A percentile compares a stretch with the other conserved stretches of the same genome.
Conservation (phyloP, 2,329 filamentous ascomycete species). For the Calcarisporium arbuscula region DNA sequence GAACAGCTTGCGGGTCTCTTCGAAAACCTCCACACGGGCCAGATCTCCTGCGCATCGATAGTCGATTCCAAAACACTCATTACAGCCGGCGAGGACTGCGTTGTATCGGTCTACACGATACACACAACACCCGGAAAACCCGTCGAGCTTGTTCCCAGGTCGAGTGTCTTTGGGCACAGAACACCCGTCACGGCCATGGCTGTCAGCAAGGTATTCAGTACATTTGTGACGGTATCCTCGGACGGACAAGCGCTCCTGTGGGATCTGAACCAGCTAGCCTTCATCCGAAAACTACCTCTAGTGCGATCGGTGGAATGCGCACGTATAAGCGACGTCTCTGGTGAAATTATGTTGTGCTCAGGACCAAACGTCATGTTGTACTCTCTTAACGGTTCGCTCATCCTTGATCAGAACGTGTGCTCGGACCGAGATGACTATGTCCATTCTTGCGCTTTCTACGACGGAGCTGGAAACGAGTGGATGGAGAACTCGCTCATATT, state of each 20-base stretch:
- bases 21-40: constrained; percentile 88
- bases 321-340: constrained; percentile 81
- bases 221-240: constrained; percentile 73
- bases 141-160: constrained; percentile 72
- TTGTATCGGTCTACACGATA: constrained; percentile 78
- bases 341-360: constrained; percentile 80
- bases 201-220: constrained; percentile 81
- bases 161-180: constrained; percentile 86
- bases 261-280: constrained; percentile 88
- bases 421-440: constrained; percentile 66
- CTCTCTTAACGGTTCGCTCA: constrained; percentile 77
- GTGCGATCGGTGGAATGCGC: constrained; percentile 63
- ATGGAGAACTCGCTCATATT: constrained; percentile 80
- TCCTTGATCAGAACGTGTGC: constrained; percentile 79
- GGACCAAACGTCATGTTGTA: constrained; percentile 71
- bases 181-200: constrained; percentile 75
- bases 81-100: constrained; percentile 88
- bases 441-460: constrained; percentile 83
- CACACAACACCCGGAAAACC: constrained; percentile 55
- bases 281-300: constrained; percentile 67
- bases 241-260: constrained; percentile 84
- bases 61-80: constrained; percentile 87
- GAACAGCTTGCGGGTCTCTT: constrained; percentile 75
- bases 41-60: constrained; percentile 77
- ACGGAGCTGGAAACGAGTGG: constrained; percentile 87